Base-by-base conservation (phyloP, 2,329 filamentous ascomycete genomes). In the Alternaria tenuissima region DNA sequence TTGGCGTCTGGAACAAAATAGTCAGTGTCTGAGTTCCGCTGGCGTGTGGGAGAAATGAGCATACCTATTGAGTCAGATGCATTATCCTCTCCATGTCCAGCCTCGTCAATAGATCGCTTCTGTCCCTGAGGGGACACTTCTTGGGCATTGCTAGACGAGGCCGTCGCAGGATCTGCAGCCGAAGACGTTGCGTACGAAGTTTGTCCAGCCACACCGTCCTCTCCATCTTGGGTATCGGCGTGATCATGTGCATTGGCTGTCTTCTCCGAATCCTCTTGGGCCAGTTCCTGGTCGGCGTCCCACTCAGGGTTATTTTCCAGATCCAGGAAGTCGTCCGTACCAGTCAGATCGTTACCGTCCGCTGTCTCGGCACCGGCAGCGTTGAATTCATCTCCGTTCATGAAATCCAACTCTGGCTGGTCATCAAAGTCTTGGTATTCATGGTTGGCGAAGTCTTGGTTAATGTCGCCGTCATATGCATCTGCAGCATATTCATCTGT, bases 31-130 rank as follows among this genome's bases (percentile, higher is more conserved):
- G 30, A 11, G 7, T 39, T 42, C 49, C 55, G 57, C 18, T 64
- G 61, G 9, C 26, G 51, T 20, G n/a, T 18, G 22, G 36, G 32
- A 20, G 1, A 16, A 3, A 0, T 16, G 36, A n/a, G 20, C 71
- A 42, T 70, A 76, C 75, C 75, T 72, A 67, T 65, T 47, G 65
- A 63, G 41, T 70, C 65, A 68, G 65, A 61, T 62, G 68, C 68
- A 63, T 69, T 65, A 52, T 70, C 70, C 36, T 53, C 52, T 65
- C 66, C 72, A 58, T 72, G 62, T 62, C 67, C 68, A 61, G 74
- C 72, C 65, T 76, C 73, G 61, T 74, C 72, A 56, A 76, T 70
- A 16, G 72, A 69, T 57, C 75, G 68, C 62, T 77, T 77, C 47
- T 66, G 70, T 65, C 72, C 68, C 63, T 75, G 73, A n/a, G 69